Conservation (phyloP, 208 protist species). For the Acanthamoeba culbertsoni region DNA sequence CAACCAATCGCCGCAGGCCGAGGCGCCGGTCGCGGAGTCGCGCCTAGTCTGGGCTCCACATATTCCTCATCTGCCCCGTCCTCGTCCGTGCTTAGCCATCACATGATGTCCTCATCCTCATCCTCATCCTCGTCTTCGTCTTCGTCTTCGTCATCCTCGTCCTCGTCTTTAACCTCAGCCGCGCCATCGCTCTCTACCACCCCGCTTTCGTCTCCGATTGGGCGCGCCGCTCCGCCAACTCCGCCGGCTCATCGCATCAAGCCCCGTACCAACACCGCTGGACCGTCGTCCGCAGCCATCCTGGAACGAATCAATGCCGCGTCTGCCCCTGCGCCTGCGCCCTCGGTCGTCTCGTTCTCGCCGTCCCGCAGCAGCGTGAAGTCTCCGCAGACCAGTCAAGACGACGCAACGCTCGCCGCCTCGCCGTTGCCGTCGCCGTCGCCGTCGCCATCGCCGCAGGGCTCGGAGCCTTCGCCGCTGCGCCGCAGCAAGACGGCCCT, state of each 20-base stretch:
- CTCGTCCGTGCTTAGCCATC: too few species aligned
- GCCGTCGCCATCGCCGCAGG: background rate
- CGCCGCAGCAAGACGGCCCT: background rate
- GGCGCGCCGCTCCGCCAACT: background rate
- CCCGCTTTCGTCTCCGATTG: background rate
- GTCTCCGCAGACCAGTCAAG: background rate
- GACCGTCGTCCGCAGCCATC: background rate
- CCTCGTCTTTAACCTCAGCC: background rate
- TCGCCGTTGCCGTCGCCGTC: background rate
- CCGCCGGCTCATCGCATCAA: constrained; percentile 2
- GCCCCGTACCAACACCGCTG: background rate
- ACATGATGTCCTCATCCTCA: background rate
- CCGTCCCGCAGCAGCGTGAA: background rate
- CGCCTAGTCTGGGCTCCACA: too few species aligned
- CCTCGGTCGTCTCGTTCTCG: background rate
- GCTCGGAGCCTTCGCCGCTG: background rate
- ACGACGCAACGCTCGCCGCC: too few species aligned
- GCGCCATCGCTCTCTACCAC: background rate
- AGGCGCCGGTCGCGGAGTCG: too few species aligned
- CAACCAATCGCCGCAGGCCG: too few species aligned
- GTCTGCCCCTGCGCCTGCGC: background rate
- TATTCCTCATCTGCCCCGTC: too few species aligned
- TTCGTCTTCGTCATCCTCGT: background rate
- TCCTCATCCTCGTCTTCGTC: background rate
- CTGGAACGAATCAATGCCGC: background rate